These are phyloP conservation scores for Xylaria telfairii DNA, from an alignment of 495 filamentous ascomycete species.

Conservation along the genomic window DNA sequence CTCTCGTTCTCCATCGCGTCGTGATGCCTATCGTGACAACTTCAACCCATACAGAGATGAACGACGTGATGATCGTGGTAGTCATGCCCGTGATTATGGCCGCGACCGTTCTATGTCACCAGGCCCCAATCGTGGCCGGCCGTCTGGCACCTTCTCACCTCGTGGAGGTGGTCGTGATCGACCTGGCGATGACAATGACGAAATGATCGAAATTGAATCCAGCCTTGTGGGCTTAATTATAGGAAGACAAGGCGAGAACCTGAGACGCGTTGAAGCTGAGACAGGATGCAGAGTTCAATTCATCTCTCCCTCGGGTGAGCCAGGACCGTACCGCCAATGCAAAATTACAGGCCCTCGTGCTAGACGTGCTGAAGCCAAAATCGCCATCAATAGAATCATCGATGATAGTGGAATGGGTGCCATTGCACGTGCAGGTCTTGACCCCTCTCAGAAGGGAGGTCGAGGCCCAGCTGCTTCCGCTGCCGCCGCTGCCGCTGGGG, in stretches of 20 bases:
- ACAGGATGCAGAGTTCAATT: conserved; percentile 82
- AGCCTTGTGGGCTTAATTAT: conserved; percentile 83
- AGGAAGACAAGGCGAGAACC: conserved; percentile 80
- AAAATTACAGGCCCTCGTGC: conserved; percentile 73
- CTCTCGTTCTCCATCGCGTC: conserved; percentile 68
- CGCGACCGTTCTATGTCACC: conserved; percentile 71
- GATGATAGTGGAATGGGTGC: conserved; percentile 76
- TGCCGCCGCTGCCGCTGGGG: conserved; percentile 41
- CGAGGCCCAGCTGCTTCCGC: conserved; percentile 32
- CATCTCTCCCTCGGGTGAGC: conserved; percentile 69
- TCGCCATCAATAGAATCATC: conserved; percentile 79
- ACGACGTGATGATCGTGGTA: conserved; percentile 66
- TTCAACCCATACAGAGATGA: conserved; percentile 80
- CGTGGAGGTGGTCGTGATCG: conserved; percentile 56
- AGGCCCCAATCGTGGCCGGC: conserved; percentile 51
- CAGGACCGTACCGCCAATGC: conserved; percentile 72
- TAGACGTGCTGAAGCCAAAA: conserved; percentile 71
- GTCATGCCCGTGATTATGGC: conserved; percentile 59
- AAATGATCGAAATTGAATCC: conserved; percentile 78
- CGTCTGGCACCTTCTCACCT: conserved; percentile 54
- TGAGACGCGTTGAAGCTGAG: conserved; percentile 76
- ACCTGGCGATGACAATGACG: conserved; percentile 66
- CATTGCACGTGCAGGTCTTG: conserved; percentile 47
- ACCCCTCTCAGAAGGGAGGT: conserved; percentile 35
- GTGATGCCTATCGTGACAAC: conserved; percentile 71